A percentile compares a stretch with the other conserved stretches of the same genome.
phyloP scores from a whole-genome alignment of 768 basidiomycete genomes.

The Ephemerocybe angulata region DNA sequence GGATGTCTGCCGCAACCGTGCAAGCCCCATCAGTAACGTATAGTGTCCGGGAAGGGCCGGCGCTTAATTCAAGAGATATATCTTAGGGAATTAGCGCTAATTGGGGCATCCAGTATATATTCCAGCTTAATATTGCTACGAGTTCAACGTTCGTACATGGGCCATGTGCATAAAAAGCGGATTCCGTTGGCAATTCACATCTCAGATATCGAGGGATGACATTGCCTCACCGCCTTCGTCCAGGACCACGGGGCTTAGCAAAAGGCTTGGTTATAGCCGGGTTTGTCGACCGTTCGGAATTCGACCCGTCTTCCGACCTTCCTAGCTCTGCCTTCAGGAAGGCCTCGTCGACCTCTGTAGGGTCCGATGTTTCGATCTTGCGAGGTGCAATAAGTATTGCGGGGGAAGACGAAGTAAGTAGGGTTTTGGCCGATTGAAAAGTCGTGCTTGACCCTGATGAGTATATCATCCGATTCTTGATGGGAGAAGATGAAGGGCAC shows the following conservation, averaged over 20 bases:
- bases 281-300: background rate
- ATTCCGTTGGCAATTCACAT: too few species aligned
- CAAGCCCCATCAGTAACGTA: too few species aligned
- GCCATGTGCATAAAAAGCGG: too few species aligned
- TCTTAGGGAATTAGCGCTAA: too few species aligned
- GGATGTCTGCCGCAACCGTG: too few species aligned
- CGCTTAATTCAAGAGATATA: too few species aligned
- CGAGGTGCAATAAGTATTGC: conserved; percentile 42
- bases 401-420: conserved; percentile 42
- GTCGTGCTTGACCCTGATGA: conserved; percentile 63
- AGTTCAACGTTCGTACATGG: too few species aligned
- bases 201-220: background rate
- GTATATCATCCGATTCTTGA: conserved; percentile 89
- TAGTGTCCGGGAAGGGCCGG: too few species aligned
- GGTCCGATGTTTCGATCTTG: conserved; percentile 84
- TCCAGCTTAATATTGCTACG: too few species aligned
- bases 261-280: conserved; percentile 47
- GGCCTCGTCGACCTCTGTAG: conserved; percentile 61
- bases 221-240: conserved; percentile 38
- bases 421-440: conserved; percentile 51
- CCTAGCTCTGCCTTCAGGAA: conserved; percentile 61
- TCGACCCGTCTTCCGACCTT: background rate
- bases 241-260: conserved; percentile 68
- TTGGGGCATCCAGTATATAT: too few species aligned
- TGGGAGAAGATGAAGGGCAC: conserved; percentile 75